phyloP scores from a whole-genome alignment of 2,329 filamentous ascomycete genomes.

The Dactylellina drechsleri region DNA sequence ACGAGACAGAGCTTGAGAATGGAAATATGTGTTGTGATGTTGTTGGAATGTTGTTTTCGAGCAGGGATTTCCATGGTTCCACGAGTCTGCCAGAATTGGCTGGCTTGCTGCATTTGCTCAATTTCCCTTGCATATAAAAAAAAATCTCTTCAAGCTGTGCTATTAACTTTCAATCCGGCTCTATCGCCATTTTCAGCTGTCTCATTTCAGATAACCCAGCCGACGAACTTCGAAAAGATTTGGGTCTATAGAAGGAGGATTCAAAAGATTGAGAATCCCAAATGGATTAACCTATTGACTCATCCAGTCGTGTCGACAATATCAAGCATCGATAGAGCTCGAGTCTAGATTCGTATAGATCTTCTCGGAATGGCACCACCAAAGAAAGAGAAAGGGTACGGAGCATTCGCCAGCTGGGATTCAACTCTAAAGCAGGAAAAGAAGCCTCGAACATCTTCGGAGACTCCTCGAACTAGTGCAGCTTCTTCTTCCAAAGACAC shows the following conservation, averaged over 20 bases:
- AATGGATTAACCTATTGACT: too few relatives aligned
- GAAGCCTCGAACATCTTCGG: slow-evolving; percentile 7
- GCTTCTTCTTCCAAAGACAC: slow-evolving; percentile 13
- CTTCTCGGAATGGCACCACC: slow-evolving; percentile 25
- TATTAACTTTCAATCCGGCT: slow-evolving; percentile 11
- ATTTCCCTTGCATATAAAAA: slow-evolving; percentile 37
- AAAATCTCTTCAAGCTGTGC: slow-evolving; percentile 42
- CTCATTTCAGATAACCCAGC: slow-evolving; percentile 5
- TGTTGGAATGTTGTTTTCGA: slow-evolving; percentile 29
- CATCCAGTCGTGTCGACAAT: too few relatives aligned
- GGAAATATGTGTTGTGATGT: slow-evolving; percentile 10
- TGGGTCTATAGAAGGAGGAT: neutral
- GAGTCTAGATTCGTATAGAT: neutral
- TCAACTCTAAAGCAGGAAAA: slow-evolving; percentile 9
- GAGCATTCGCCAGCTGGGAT: slow-evolving; percentile 32
- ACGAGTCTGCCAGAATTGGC: slow-evolving; percentile 21
- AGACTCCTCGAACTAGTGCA: neutral
- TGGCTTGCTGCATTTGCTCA: slow-evolving; percentile 34
- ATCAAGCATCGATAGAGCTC: too few relatives aligned
- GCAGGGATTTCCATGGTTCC: slow-evolving; percentile 42
- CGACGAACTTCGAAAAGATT: slow-evolving; percentile 1
- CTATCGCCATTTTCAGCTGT: slow-evolving; percentile 20
- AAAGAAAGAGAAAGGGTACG: slow-evolving; percentile 23
- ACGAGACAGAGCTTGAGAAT: too few relatives aligned
- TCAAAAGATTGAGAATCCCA: neutral